A percentile compares a stretch with the other conserved stretches of the same genome.
phyloP scores from a whole-genome alignment of 768 basidiomycete species.

The Boletus speciosus region DNA sequence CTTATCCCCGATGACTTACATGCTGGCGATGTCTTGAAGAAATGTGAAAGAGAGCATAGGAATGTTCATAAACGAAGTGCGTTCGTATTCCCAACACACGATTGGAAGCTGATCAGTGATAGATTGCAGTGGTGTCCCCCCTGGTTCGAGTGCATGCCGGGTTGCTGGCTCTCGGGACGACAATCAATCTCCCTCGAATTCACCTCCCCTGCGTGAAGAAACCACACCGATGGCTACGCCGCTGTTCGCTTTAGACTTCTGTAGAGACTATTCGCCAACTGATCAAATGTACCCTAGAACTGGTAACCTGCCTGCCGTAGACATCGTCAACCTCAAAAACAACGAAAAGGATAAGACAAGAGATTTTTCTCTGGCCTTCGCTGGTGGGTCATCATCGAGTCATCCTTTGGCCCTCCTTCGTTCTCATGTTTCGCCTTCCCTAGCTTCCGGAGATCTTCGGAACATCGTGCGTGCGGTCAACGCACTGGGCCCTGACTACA shows the following conservation, averaged over 20 bases:
- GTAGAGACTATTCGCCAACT: neutral
- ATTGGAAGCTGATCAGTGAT: neutral
- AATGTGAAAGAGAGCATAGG: constrained; percentile 39
- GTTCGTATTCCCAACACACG: neutral
- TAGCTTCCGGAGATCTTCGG: constrained; percentile 47
- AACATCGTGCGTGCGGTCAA: constrained; percentile 43
- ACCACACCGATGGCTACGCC: constrained; percentile 10
- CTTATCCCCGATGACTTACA: neutral
- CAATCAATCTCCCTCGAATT: neutral
- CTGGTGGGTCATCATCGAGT: constrained; percentile 7
- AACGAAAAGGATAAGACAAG: constrained; percentile 17
- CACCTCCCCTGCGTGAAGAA: neutral
- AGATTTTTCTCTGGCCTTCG: constrained; percentile 23
- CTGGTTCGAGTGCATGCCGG: neutral
- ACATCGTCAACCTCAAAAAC: constrained; percentile 27
- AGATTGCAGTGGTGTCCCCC: constrained; percentile 14
- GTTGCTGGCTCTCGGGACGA: constrained; percentile 2
- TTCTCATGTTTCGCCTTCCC: neutral
- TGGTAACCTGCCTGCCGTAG: constrained; percentile 26
- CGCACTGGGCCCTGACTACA: constrained; percentile 36
- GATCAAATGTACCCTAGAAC: constrained; percentile 7
- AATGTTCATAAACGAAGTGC: constrained; percentile 35
- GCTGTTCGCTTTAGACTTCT: constrained; percentile 21
- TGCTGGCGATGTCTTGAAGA: constrained; percentile 19
- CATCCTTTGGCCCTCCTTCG: too few species aligned